A percentile compares a stretch with the other conserved stretches of the same genome.
Conservation (phyloP, 2,329 filamentous ascomycete species). For the Hymenotorrendiella dingleyae region DNA sequence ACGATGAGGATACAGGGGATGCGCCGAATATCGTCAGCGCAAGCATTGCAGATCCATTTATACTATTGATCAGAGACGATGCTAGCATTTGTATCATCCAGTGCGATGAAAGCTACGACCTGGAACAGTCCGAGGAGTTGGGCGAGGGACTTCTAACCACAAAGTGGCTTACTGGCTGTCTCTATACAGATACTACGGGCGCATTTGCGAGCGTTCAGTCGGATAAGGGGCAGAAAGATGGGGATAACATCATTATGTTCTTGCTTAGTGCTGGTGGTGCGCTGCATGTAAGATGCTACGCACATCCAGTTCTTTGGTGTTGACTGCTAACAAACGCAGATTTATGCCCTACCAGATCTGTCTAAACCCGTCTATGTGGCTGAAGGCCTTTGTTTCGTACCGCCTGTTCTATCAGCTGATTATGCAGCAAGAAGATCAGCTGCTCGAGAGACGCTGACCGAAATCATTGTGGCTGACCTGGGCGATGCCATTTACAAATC, state of each 20-base stretch:
- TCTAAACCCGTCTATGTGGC: conserved; percentile 66
- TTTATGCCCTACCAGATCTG: conserved; percentile 72
- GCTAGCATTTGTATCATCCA: conserved; percentile 72
- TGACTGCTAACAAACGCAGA: conserved; percentile 41
- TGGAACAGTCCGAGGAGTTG: conserved; percentile 71
- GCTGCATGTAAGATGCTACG: conserved; percentile 56
- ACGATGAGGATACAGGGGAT: conserved; percentile 80
- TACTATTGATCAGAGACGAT: conserved; percentile 80
- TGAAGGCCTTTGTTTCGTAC: conserved; percentile 72
- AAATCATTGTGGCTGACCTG: conserved; percentile 78
- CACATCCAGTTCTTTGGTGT: background rate
- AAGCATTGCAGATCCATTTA: conserved; percentile 80
- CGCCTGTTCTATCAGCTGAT: conserved; percentile 67
- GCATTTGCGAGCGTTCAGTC: conserved; percentile 42
- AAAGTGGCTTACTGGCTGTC: conserved; percentile 77
- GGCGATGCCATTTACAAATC: conserved; percentile 65
- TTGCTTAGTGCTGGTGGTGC: conserved; percentile 70
- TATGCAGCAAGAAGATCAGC: conserved; percentile 64
- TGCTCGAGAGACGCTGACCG: conserved; percentile 66
- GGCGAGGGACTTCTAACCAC: conserved; percentile 50
- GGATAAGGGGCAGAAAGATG: conserved; percentile 35
- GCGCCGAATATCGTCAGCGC: conserved; percentile 74
- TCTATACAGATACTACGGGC: conserved; percentile 65
- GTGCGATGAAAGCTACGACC: conserved; percentile 73
- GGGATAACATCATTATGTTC: conserved; percentile 62